Base-by-base conservation (phyloP, 2,329 filamentous ascomycete genomes). In the Leptographium flavum region DNA sequence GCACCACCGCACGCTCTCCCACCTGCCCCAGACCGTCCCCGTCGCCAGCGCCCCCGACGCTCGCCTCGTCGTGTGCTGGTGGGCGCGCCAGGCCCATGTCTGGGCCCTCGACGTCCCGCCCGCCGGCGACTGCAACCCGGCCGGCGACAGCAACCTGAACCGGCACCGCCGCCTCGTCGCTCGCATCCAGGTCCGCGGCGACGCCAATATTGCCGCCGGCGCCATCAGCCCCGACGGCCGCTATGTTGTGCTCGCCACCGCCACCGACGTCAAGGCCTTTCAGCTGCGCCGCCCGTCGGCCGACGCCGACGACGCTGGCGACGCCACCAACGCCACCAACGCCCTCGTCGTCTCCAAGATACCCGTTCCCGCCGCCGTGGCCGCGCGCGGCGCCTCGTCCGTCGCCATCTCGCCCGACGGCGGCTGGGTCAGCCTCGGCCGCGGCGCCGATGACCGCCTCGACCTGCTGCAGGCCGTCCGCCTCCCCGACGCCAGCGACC, bases 31-130 rank as follows among this genome's bases (percentile, higher is more conserved):
- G 57, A 70, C 75, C 42, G 74, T 84, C 2, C 79, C 83, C 3
- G 61, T 95, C 8, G 68, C 76, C 31, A 88, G 85, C 52, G 83
- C 88, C 4, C 69, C 80, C 2, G 74, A 74, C 36, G 79, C 80
- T 37, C 76, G 92, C 41, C 67, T 95, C 21, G 66, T 98, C 23
- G 76, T 92, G 56, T 86, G 85, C 60, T 96, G 87, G 84, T 96
- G 88, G 87, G 85, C 90, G 52, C 74, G 83, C 46, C 84, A 93
- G 59, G 70, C 96, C 41, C 80, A 83, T 53, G 74, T 98, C 49
- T 98, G 88, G 87, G 74, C 68, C 33, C 56, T 78, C 15, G 59
- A 70, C 38, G 60, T 66, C 37, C 19, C 55, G 35, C 63, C 61
- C 10, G 63, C 65, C 15, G 59, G 59, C 47, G 63, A 57, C 45